Percentiles rank a stretch among this genome's conserved stretches.
Evolutionary conservation across 1,139 yeast genomes (phyloP).

Genomic region (Blastobotrys indianensis): DNA sequence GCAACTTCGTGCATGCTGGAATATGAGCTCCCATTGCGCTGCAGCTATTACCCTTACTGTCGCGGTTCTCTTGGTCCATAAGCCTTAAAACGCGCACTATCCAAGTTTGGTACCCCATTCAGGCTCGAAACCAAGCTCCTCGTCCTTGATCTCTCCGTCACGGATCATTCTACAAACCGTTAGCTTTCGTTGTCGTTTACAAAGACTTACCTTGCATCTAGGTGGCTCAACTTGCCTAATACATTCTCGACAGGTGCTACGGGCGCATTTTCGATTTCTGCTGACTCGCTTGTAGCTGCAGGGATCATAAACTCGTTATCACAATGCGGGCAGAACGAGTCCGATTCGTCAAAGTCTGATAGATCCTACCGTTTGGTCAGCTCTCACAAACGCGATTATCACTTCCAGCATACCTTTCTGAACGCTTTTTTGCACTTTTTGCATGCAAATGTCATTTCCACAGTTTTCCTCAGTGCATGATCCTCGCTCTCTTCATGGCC

Average conservation of each 20-base stretch:
- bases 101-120: slow-evolving; percentile 12
- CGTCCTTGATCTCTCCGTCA: slow-evolving; percentile 31
- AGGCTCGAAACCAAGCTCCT: slow-evolving; percentile 28
- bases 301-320: slow-evolving; percentile 35
- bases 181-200: background rate
- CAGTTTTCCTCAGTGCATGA: slow-evolving; percentile 31
- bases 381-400: background rate
- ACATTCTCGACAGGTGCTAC: slow-evolving; percentile 17
- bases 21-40: too few relatives aligned
- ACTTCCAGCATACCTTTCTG: slow-evolving; percentile 32
- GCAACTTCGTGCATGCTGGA: too few relatives aligned
- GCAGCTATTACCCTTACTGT: too few relatives aligned
- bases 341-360: slow-evolving; percentile 34
- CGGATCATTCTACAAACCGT: slow-evolving; percentile 30
- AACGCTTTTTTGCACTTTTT: slow-evolving; percentile 37
- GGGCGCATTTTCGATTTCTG: slow-evolving; percentile 9
- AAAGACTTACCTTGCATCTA: slow-evolving; percentile 27
- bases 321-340: slow-evolving; percentile 36
- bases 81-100: slow-evolving; percentile 2
- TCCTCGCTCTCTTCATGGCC: slow-evolving; percentile 34
- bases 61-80: too few relatives aligned
- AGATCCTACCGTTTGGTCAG: slow-evolving; percentile 21
- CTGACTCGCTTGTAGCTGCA: slow-evolving; percentile 22
- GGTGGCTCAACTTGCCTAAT: slow-evolving; percentile 18
- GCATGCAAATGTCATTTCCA: slow-evolving; percentile 35